Conservation (phyloP, 805 yeast species). For the Pachysolen tannophilus region DNA sequence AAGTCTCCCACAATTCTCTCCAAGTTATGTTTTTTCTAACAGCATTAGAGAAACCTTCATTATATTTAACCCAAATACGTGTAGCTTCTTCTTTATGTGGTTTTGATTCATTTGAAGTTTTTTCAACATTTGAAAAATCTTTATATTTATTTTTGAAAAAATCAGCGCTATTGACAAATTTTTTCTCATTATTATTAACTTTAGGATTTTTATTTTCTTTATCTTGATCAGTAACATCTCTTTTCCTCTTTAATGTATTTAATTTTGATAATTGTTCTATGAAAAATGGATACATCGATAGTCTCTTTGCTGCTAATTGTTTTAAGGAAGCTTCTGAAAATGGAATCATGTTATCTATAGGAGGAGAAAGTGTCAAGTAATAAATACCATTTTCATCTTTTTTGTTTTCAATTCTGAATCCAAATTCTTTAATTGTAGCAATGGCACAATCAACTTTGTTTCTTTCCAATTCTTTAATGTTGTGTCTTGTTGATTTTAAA, state of each 20-base stretch:
- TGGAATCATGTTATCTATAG: conserved; percentile 4
- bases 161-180: conserved; percentile 21
- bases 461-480: conserved; percentile 23
- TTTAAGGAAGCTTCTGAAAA: conserved; percentile 12
- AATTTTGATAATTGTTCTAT: conserved; percentile 19
- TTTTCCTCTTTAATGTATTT: conserved; percentile 13
- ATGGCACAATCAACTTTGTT: conserved; percentile 28
- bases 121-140: conserved; percentile 9
- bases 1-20: conserved; percentile 67
- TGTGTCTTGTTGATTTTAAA: conserved; percentile 17
- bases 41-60: conserved; percentile 89
- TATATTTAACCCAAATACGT: conserved; percentile 79
- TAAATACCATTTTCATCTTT: conserved; percentile 17
- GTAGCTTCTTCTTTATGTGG: conserved; percentile 9
- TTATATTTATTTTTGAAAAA: conserved; percentile 38
- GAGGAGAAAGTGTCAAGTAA: conserved; percentile 4
- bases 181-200: conserved; percentile 5
- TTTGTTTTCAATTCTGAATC: conserved; percentile 28
- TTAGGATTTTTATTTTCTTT: conserved; percentile 4
- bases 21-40: conserved; percentile 79
- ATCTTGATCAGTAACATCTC: conserved; percentile 6
- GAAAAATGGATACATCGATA: conserved; percentile 15
- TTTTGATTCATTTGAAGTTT: conserved; percentile 9
- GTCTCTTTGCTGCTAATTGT: conserved; percentile 1
- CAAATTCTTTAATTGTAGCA: conserved; percentile 28